Evolutionary conservation across 1,284 basidiomycete genomes (phyloP).

Genomic region (Cryptococcus hybrid): DNA sequence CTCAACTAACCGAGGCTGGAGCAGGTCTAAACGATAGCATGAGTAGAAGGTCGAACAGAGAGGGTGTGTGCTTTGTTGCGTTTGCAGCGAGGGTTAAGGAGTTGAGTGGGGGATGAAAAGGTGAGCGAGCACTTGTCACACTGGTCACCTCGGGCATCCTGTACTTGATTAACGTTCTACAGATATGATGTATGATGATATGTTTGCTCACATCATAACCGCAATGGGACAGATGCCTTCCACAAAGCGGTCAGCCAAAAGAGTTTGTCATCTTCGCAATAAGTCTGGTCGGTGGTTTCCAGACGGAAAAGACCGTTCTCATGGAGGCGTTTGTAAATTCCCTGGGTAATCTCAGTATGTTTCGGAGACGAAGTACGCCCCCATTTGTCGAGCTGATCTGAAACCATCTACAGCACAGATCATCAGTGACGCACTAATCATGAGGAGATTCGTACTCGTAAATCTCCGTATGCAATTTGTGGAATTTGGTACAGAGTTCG

Average conservation of each 20-base stretch:
- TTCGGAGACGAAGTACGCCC: conserved; percentile 88
- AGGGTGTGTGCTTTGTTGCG: conserved; percentile 77
- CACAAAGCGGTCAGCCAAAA: conserved; percentile 95
- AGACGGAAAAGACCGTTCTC: conserved; percentile 73
- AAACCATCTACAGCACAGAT: conserved; percentile 31
- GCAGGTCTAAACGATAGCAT: conserved; percentile 79
- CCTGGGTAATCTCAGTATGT: conserved; percentile 89
- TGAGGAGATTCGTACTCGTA: conserved; percentile 58
- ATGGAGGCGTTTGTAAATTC: conserved; percentile 78
- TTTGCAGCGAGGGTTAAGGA: conserved; percentile 94
- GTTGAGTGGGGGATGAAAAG: conserved; percentile 82
- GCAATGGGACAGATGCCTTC: conserved; percentile 90
- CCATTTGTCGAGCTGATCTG: conserved; percentile 83
- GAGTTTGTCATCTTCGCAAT: conserved; percentile 87
- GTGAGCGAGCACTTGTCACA: conserved; percentile 94
- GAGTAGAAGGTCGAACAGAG: conserved; percentile 74
- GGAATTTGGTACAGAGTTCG: conserved; percentile 91
- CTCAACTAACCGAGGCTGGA: conserved; percentile 80
- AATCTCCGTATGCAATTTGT: conserved; percentile 83
- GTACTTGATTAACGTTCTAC: neutral
- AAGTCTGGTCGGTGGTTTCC: conserved; percentile 86
- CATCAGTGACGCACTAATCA: conserved; percentile 16
- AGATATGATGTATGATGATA: neutral
- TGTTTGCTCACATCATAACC: conserved; percentile 63
- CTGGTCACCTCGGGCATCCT: conserved; percentile 98